Percentiles rank a stretch among this genome's conserved stretches.
Evolutionary conservation across 2,329 filamentous ascomycete species (phyloP).

Genomic region (Botrytis aclada): DNA sequence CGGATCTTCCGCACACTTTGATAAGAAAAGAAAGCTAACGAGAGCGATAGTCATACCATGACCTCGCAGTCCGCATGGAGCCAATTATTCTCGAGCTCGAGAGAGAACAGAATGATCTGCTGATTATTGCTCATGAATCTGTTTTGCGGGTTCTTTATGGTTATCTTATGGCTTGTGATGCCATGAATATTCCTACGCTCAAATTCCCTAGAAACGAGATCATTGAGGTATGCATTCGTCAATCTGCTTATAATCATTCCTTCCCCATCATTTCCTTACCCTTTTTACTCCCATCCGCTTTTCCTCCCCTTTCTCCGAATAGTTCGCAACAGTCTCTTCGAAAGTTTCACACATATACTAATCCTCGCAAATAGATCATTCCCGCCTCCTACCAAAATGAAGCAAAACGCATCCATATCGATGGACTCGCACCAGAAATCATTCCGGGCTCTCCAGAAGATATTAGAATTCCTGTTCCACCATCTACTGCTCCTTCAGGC

Average conservation of each 20-base stretch:
- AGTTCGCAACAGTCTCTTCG: background rate
- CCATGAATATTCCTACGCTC: slow-evolving; percentile 87
- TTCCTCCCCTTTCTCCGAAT: background rate
- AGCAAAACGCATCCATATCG: slow-evolving; percentile 85
- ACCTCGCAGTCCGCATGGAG: slow-evolving; percentile 94
- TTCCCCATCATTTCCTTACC: background rate
- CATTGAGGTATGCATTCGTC: slow-evolving; percentile 63
- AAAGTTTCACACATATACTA: background rate
- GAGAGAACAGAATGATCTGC: slow-evolving; percentile 92
- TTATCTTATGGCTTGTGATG: slow-evolving; percentile 97
- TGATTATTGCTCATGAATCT: slow-evolving; percentile 97
- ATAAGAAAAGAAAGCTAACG: background rate
- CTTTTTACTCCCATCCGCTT: too few relatives aligned
- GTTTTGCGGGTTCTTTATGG: slow-evolving; percentile 96
- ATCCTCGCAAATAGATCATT: slow-evolving; percentile 59
- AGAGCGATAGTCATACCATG: slow-evolving; percentile 78
- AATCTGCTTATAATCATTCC: too few relatives aligned
- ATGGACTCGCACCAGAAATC: slow-evolving; percentile 58
- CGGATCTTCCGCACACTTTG: background rate
- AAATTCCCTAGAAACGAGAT: slow-evolving; percentile 96
- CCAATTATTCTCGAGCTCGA: slow-evolving; percentile 97
- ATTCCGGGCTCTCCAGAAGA: slow-evolving; percentile 78
- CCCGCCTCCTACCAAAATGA: slow-evolving; percentile 97
- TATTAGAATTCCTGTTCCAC: slow-evolving; percentile 72
- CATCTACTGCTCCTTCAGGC: slow-evolving; percentile 49